phyloP scores from a whole-genome alignment of 2,329 filamentous ascomycete genomes.

The Penicillium sp. region DNA sequence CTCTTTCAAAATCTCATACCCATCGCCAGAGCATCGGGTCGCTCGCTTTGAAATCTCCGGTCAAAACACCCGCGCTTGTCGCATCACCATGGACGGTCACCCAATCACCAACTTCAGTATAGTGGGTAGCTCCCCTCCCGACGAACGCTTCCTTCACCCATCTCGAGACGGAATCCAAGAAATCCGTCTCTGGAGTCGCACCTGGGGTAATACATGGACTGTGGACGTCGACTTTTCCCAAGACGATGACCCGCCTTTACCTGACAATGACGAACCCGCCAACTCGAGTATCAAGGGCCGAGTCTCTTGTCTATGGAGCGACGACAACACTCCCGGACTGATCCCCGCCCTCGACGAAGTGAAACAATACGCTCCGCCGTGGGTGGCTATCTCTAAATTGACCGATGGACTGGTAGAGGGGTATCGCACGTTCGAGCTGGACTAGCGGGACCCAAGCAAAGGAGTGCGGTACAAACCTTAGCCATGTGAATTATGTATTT shows the following conservation, averaged over 20 bases:
- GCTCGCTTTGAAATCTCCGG: constrained; percentile 64
- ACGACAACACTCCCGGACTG: constrained; percentile 63
- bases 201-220: constrained; percentile 70
- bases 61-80: constrained; percentile 71
- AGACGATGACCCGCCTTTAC: constrained; percentile 36
- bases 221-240: constrained; percentile 58
- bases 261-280: constrained; percentile 6
- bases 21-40: constrained; percentile 38
- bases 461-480: no score
- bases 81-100: constrained; percentile 61
- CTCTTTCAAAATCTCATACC: constrained; percentile 53
- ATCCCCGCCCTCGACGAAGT: constrained; percentile 84
- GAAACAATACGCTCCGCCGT: constrained; percentile 66
- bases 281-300: constrained; percentile 51
- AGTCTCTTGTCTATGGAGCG: constrained; percentile 79
- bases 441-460: no score
- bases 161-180: constrained; percentile 59
- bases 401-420: constrained; percentile 77
- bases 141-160: constrained; percentile 61
- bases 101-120: constrained; percentile 60
- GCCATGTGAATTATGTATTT: no score
- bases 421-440: constrained; percentile 59
- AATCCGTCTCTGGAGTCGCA: constrained; percentile 74
- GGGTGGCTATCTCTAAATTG: constrained; percentile 71
- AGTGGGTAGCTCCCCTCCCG: constrained; percentile 52